These are phyloP conservation scores for Melocanna baccifera DNA, from an alignment of 176 grass and related monocot species.

Conservation along the genomic window DNA sequence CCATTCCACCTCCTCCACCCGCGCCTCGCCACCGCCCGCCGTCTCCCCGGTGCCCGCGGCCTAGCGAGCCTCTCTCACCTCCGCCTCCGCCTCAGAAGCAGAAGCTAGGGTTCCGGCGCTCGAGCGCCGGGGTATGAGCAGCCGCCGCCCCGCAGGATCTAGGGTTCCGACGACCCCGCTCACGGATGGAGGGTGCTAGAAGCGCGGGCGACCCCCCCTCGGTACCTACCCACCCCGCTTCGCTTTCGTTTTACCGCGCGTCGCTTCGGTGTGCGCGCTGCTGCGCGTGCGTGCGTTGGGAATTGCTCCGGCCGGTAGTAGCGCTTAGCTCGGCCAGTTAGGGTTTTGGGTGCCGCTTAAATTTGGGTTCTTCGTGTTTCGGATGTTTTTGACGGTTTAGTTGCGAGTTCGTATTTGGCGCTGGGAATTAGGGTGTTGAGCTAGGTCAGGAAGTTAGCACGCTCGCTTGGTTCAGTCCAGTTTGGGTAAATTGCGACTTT, in stretches of 20 bases:
- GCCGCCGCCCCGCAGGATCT: conserved; percentile 76
- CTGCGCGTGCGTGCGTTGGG: neutral
- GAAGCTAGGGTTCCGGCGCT: conserved; percentile 65
- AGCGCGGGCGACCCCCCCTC: conserved; percentile 58
- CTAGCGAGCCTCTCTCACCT: neutral
- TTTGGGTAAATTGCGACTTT: neutral
- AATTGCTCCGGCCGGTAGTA: neutral
- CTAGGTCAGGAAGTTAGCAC: neutral
- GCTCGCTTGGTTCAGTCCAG: neutral
- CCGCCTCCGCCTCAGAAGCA: neutral
- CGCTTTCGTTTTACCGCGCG: neutral
- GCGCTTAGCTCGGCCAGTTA: neutral
- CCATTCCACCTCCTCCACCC: neutral
- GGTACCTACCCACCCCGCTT: conserved; percentile 41
- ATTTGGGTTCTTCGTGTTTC: neutral
- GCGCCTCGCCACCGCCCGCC: neutral
- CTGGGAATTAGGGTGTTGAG: conserved; percentile 50
- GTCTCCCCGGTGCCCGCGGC: neutral
- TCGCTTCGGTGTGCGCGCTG: neutral
- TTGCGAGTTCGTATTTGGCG: neutral
- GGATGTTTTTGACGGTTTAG: neutral
- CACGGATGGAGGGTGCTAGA: conserved; percentile 98
- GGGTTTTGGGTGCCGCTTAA: conserved; percentile 30
- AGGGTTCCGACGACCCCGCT: conserved; percentile 77
- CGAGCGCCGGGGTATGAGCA: conserved; percentile 62